Percentiles rank a stretch among this genome's conserved stretches.
Evolutionary conservation across 345 rosid genomes (phyloP).

Genomic region (Gossypium bickii): DNA sequence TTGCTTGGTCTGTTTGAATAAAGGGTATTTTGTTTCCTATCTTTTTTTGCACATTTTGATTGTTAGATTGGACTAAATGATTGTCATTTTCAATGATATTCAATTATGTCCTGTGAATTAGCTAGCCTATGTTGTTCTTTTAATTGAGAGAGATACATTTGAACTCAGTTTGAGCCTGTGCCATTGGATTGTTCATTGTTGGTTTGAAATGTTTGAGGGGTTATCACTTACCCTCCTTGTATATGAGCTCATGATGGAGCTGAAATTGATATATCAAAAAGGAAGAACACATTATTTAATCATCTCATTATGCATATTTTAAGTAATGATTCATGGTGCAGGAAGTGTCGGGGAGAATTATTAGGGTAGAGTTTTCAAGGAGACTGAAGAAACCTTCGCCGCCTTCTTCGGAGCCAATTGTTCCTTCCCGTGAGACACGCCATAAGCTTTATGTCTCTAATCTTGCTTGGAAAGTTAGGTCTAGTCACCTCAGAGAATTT

Average conservation of each 20-base stretch:
- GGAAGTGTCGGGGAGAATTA: slow-evolving; percentile 75
- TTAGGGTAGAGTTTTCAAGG: slow-evolving; percentile 67
- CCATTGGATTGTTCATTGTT: background rate
- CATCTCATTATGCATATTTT: background rate
- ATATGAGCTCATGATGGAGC: background rate
- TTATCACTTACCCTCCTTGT: background rate
- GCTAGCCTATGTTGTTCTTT: background rate
- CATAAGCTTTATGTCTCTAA: slow-evolving; percentile 77
- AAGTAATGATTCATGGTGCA: slow-evolving; percentile 26
- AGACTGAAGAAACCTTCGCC: slow-evolving; percentile 53
- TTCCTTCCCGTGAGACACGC: slow-evolving; percentile 43
- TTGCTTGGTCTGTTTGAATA: background rate
- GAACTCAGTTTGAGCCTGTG: background rate
- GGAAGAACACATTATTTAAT: background rate
- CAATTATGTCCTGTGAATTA: background rate
- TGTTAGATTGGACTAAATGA: background rate
- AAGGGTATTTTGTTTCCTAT: background rate
- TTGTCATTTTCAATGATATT: background rate
- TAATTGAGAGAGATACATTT: background rate
- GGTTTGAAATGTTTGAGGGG: background rate
- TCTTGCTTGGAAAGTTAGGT: slow-evolving; percentile 91
- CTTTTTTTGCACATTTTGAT: background rate
- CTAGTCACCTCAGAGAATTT: slow-evolving; percentile 68
- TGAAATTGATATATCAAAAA: background rate
- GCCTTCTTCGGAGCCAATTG: slow-evolving; percentile 30